These are phyloP conservation scores for Sclerotinia minor DNA, from an alignment of 2,329 filamentous ascomycete genomes.

Conservation along the genomic window DNA sequence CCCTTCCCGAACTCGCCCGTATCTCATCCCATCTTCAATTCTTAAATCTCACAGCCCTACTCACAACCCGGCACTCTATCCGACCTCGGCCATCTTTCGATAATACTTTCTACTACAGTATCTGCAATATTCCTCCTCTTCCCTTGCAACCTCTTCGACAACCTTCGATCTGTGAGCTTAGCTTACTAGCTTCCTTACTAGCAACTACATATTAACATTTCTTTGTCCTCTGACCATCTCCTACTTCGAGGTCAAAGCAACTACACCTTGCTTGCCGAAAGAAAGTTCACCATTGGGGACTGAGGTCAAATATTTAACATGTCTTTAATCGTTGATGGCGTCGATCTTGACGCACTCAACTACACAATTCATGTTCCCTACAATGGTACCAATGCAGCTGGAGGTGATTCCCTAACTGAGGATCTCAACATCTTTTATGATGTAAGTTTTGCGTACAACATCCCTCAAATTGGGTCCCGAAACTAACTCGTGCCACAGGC, in stretches of 20 bases:
- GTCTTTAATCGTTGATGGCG: conserved; percentile 41
- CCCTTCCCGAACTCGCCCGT: neutral
- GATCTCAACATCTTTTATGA: conserved; percentile 86
- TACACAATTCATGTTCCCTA: conserved; percentile 49
- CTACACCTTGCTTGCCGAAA: neutral
- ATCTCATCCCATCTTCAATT: neutral
- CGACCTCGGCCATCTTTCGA: conserved; percentile 3
- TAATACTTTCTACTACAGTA: neutral
- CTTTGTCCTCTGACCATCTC: neutral
- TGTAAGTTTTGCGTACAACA: conserved; percentile 46
- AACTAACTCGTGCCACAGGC: conserved; percentile 56
- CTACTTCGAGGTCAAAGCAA: neutral
- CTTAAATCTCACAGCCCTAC: neutral
- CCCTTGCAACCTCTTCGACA: neutral
- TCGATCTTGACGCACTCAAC: conserved; percentile 48
- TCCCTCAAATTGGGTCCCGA: conserved; percentile 44
- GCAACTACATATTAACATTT: neutral
- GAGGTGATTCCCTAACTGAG: conserved; percentile 59
- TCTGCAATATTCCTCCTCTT: neutral
- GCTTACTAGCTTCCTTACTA: no score
- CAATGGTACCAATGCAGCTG: conserved; percentile 57
- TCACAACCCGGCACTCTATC: neutral
- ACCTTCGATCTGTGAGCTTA: conserved; percentile 12
- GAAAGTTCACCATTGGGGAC: neutral
- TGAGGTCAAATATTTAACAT: conserved; percentile 23